Evolutionary conservation across 2,329 filamentous ascomycete species (phyloP).

Genomic region (Myrmaecium sp.): DNA sequence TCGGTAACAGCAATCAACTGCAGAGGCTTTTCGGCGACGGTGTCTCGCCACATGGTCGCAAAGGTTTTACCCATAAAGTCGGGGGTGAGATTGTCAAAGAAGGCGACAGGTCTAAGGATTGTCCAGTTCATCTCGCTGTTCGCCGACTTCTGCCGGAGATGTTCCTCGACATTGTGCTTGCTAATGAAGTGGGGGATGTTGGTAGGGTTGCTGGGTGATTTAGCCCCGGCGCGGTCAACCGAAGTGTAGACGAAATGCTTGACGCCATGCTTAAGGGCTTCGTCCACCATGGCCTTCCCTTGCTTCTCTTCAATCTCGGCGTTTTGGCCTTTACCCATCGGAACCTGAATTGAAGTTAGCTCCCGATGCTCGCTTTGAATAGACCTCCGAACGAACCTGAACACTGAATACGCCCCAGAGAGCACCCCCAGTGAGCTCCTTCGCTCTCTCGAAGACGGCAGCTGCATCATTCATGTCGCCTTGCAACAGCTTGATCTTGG

Average conservation of each 20-base stretch:
- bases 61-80: constrained; percentile 33
- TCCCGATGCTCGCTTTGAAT: background rate
- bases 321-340: constrained; percentile 12
- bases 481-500: constrained; percentile 35
- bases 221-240: constrained; percentile 19
- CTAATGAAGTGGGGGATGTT: constrained; percentile 41
- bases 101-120: constrained; percentile 43
- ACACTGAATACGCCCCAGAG: constrained; percentile 19
- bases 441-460: constrained; percentile 32
- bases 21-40: constrained; percentile 24
- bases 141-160: constrained; percentile 34
- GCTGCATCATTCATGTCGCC: constrained; percentile 35
- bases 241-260: constrained; percentile 21
- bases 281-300: constrained; percentile 21
- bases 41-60: constrained; percentile 25
- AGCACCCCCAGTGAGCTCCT: constrained; percentile 13
- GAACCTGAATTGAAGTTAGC: constrained; percentile 17
- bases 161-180: constrained; percentile 43
- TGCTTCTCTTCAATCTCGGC: constrained; percentile 15
- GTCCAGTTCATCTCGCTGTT: constrained; percentile 40
- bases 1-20: constrained; percentile 27
- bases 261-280: constrained; percentile 13
- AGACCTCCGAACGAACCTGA: constrained; percentile 8
- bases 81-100: constrained; percentile 41
- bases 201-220: constrained; percentile 33